Evolutionary conservation across 352 stramenopile species (phyloP), one percentile per base, ranked within the genome.

Genomic region (Hyaloperonospora brassicae): DNA sequence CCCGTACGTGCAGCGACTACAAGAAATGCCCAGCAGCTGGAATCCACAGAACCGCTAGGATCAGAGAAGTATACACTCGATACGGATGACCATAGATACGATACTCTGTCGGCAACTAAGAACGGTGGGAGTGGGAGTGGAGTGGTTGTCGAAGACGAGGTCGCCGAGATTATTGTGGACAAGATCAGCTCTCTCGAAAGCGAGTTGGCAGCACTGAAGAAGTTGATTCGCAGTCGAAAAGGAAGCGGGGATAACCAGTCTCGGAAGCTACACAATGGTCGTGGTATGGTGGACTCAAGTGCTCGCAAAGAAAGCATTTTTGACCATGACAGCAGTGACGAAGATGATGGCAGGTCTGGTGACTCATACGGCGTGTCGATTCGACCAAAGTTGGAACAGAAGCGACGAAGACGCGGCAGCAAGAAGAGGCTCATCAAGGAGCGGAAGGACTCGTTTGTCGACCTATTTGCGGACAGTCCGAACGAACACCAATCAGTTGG

Each of bases 111-210:
- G 31, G 38, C 47, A 7, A 13, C 25, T 38, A 30, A 25, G 2
- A 55, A 48, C 23, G 14, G 39, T 3, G 17, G 17, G 17, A 27
- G 44, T 4, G 21, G 50, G 9, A 43, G 55, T 6, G 57, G 55
- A 10, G 55, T 66, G 34, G 61, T 66, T 13, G 57, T 47, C 58
- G 27, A 34, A 34, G 61, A 79, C 30, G 73, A 74, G 38, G 72
- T 86, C 21, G 72, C 79, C 10, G 79, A 82, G 17, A 79, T 81
- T 41, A 91, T 91, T 50, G 80, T 86, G 27, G 70, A 88, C 61
- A 91, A 89, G 52, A 91, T 91, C 9, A 88, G 76, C 6, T 80
- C 72, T 27, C 53, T 91, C 1, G 80, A 86, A 54, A 68, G 64
- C 8, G 80, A 91, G 38, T 31, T 91, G 14, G 72, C 75, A 39